These are phyloP conservation scores for Phlyctochytrium arcticum DNA, from an alignment of 192 early-diverging fungal genomes.

Conservation along the genomic window DNA sequence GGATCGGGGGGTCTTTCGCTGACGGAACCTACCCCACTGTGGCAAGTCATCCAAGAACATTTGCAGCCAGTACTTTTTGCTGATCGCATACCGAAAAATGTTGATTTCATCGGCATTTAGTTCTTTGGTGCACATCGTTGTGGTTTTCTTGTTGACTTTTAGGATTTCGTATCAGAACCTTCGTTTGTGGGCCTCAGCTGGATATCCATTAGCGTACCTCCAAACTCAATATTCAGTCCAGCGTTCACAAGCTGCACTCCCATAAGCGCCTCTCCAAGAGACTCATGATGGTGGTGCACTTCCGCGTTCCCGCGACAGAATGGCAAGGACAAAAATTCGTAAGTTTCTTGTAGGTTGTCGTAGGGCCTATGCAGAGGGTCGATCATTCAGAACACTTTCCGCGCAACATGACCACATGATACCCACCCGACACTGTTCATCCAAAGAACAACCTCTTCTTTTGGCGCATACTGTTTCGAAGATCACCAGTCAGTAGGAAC, in stretches of 20 bases:
- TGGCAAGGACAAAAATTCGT: constrained; percentile 69
- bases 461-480: constrained; percentile 44
- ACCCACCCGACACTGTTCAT: constrained; percentile 60
- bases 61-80: constrained; percentile 64
- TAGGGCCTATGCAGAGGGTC: constrained; percentile 18
- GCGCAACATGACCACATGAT: constrained; percentile 5
- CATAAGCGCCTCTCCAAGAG: constrained; percentile 71
- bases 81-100: constrained; percentile 61
- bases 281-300: constrained; percentile 72
- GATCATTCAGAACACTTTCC: not conserved
- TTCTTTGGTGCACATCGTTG: constrained; percentile 45
- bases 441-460: constrained; percentile 69
- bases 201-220: constrained; percentile 34
- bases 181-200: not conserved
- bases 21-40: constrained; percentile 34
- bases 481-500: not conserved
- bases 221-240: constrained; percentile 65
- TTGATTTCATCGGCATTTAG: constrained; percentile 46
- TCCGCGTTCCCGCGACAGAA: constrained; percentile 60
- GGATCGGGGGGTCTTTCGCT: not conserved
- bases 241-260: constrained; percentile 72
- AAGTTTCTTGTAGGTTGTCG: constrained; percentile 70
- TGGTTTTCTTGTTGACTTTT: constrained; percentile 16
- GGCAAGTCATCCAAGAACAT: constrained; percentile 56
- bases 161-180: not conserved